A percentile compares a stretch with the other conserved stretches of the same genome.
These are phyloP conservation scores for Eimeria brunetti DNA, from an alignment of 169 alveolate genomes.

Conservation along the genomic window DNA sequence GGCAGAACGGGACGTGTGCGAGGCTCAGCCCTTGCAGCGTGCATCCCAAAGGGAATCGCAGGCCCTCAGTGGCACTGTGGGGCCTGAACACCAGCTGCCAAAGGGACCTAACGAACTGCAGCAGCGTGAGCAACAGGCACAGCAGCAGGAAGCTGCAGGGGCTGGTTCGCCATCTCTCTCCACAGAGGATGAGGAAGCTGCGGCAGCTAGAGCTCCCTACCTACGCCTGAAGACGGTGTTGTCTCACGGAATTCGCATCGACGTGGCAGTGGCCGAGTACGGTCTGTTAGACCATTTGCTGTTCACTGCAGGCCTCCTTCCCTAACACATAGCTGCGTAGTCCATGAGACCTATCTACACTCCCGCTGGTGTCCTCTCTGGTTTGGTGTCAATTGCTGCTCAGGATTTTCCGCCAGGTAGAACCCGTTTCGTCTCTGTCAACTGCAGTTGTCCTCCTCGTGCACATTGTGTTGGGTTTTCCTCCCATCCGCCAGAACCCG, in stretches of 20 bases:
- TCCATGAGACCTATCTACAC: background rate
- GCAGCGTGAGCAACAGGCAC: constrained; percentile 38
- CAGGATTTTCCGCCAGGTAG: constrained; percentile 51
- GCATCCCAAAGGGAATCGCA: background rate
- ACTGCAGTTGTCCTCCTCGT: constrained; percentile 46
- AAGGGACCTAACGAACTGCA: background rate
- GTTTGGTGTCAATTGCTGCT: background rate
- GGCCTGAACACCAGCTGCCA: constrained; percentile 30
- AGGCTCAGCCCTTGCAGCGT: constrained; percentile 23
- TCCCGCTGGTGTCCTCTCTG: background rate
- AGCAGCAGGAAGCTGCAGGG: constrained; percentile 17
- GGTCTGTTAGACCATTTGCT: constrained; percentile 7
- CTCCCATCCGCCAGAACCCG: constrained; percentile 56
- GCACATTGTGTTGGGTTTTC: constrained; percentile 51
- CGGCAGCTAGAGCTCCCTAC: constrained; percentile 58
- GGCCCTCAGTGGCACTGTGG: background rate
- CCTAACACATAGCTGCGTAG: background rate
- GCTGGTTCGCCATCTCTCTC: constrained; percentile 1
- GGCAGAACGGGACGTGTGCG: constrained; percentile 7
- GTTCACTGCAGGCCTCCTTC: background rate
- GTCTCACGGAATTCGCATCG: constrained; percentile 54
- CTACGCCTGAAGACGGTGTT: constrained; percentile 48
- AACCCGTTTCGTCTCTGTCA: constrained; percentile 46
- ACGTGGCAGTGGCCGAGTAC: constrained; percentile 63
- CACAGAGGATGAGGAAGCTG: constrained; percentile 53